phyloP scores from a whole-genome alignment of 2,329 filamentous ascomycete species.

The Fusarium graminum region DNA sequence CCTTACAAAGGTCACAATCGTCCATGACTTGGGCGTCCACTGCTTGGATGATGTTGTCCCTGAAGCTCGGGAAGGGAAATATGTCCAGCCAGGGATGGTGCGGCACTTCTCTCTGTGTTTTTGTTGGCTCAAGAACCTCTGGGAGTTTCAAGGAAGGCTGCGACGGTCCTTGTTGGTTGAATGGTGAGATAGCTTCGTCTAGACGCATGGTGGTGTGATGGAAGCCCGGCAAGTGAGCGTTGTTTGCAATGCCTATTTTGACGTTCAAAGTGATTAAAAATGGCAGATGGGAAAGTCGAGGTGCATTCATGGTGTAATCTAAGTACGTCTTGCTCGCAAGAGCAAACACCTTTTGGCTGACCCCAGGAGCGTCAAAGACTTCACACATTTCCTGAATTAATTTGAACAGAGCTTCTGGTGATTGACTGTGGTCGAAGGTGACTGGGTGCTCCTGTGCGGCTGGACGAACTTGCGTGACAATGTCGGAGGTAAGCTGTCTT shows the following conservation, averaged over 20 bases:
- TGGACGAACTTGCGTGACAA: background rate
- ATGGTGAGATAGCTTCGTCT: slow-evolving; percentile 8
- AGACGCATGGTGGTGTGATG: slow-evolving; percentile 5
- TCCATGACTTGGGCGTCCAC: background rate
- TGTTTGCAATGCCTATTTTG: slow-evolving; percentile 20
- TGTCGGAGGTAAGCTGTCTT: background rate
- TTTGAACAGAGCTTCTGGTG: background rate
- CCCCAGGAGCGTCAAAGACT: slow-evolving; percentile 1
- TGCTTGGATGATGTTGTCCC: slow-evolving; percentile 22
- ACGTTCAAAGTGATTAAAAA: slow-evolving; percentile 25
- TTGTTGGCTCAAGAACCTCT: background rate
- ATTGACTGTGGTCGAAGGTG: background rate
- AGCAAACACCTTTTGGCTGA: background rate
- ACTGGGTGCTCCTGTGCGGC: background rate
- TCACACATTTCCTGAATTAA: slow-evolving; percentile 12
- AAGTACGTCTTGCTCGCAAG: slow-evolving; percentile 19
- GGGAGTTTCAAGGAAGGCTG: background rate
- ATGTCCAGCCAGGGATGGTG: slow-evolving; percentile 34
- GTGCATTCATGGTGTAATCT: slow-evolving; percentile 23
- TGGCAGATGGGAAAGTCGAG: slow-evolving; percentile 17
- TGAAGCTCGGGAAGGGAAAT: slow-evolving; percentile 17
- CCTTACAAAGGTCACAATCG: slow-evolving; percentile 17
- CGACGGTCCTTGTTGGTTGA: slow-evolving; percentile 11
- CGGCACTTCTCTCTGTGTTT: background rate
- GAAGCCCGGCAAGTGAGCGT: slow-evolving; percentile 3